A percentile compares a stretch with the other conserved stretches of the same genome.
Conservation (phyloP, 2,329 filamentous ascomycete species). For the Sarocladium brachiariae region DNA sequence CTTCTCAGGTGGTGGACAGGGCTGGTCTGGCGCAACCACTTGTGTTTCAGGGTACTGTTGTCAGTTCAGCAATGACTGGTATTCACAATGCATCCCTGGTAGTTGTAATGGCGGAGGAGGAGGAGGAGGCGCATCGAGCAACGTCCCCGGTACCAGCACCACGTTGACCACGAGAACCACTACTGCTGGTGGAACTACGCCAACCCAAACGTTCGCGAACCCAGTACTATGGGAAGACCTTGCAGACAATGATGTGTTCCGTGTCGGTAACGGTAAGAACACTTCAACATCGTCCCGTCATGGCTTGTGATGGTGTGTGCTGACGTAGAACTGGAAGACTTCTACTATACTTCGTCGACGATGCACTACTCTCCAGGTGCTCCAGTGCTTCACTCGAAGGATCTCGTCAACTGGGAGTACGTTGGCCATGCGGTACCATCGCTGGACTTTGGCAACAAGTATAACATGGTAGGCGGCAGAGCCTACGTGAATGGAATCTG, state of each 20-base stretch:
- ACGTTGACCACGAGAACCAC: neutral
- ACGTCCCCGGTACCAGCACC: neutral
- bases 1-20: constrained; percentile 6
- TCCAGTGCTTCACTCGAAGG: constrained; percentile 44
- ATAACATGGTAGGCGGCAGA: constrained; percentile 29
- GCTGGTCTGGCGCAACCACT: constrained; percentile 4
- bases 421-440: constrained; percentile 32
- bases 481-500: constrained; percentile 48
- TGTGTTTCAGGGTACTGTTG: constrained; percentile 10
- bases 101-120: constrained; percentile 3
- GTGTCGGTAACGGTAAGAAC: constrained; percentile 22
- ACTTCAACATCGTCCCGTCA: no score
- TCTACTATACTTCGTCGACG: constrained; percentile 47
- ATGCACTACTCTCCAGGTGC: constrained; percentile 50
- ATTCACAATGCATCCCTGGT: constrained; percentile 9
- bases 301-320: no score
- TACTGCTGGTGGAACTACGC: neutral
- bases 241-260: constrained; percentile 46
- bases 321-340: constrained; percentile 18
- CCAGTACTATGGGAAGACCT: constrained; percentile 49
- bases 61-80: constrained; percentile 8
- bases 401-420: constrained; percentile 44
- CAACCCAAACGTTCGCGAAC: constrained; percentile 31
- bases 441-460: constrained; percentile 33
- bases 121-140: neutral